Base-by-base conservation (phyloP, 257 asterid species). In the Phtheirospermum japonicum region DNA sequence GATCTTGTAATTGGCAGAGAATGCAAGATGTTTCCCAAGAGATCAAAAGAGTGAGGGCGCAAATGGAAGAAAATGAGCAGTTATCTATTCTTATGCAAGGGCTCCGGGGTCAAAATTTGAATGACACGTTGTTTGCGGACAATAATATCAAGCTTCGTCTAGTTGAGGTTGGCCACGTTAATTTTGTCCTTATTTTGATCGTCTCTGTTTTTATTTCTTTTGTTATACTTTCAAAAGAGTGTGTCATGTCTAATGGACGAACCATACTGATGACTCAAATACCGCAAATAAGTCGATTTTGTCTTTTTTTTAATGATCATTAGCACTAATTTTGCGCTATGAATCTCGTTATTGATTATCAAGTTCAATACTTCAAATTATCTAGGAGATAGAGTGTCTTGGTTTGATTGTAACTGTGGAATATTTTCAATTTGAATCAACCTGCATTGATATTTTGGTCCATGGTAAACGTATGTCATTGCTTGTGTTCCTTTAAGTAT, bases 51-150 rank as follows among this genome's bases (percentile, higher is more conserved):
- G 94, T 93, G 71, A 83, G 99, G 77, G 97, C 96, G 4, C 94
- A 93, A 68, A 93, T 93, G 99, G 99, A 93, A 77, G 97, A 89
- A 80, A 84, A 93, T 40, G 99, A 93, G 74, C 78, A 93, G 67
- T 64, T 93, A 76, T 78, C 99, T 46, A 71, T 77, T 61, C 92
- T 93, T 19, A 93, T 93, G 99, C 85, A 77, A 74, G 99, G 99
- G 68, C 97, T 93, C 64, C 80, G 99, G 51, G 96, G 99, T 40
- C 97, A 89, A 78, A 93, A 93, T 77, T 75, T 93, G 87, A 73
- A 73, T 66, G 99, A 93, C 74, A 6, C 84, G 0, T 63, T 72
- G 74, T 93, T 93, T 68, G 99, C 99, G 36, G 97, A 89, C 65
- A 77, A 87, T 59, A 82, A 54, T 75, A 72, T 93, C 80, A 72